Base-by-base conservation (phyloP, 2,329 filamentous ascomycete genomes). In the Aspergillus carbonarius region DNA sequence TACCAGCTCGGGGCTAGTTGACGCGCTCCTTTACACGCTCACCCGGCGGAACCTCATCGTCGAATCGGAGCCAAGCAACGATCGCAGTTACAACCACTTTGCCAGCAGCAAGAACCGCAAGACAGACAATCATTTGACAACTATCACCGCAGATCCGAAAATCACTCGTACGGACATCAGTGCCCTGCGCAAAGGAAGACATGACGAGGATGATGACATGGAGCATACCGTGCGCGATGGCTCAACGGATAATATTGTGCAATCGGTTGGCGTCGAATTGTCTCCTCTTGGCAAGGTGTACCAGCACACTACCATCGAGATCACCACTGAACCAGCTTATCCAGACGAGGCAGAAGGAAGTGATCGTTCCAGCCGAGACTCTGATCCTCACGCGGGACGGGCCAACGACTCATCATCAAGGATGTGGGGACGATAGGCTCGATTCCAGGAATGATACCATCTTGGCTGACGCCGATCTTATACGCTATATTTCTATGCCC, bases 1-100 rank as follows among this genome's bases (percentile, higher is more conserved):
- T 58, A 83, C 83, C 2, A 83, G 79, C 32, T 86, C 83, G 58
- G 84, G 84, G 17, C 81, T 84, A 72, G 79, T 86, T 18, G 84
- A 87, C 66, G 82, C 83, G 12, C 67, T 84, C 2, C 76, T 87
- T 3, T 87, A 86, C 73, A 83, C 82, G 0, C 71, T 84, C 5
- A 86, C 84, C 0, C 79, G 84, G 13, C 80, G 80, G 56, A 81
- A 82, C 48, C 77, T 86, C 61, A 77, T 86, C 37, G 74, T 82
- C 64, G 79, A 81, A 59, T 79, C 81, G 52, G 80, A 82, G 58
- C 75, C 73, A 15, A 74, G 73, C 72, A 13, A 74, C 65, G 65
- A 73, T 60, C 63, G 67, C 65, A 70, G 69, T 44, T 74, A 74
- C 62, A 67, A 72, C 61, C 68, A 66, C 23, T 70, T 72, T 40